Evolutionary conservation across 345 rosid species (phyloP), one percentile per base, ranked within the genome.

Genomic region (Salix dunnii): DNA sequence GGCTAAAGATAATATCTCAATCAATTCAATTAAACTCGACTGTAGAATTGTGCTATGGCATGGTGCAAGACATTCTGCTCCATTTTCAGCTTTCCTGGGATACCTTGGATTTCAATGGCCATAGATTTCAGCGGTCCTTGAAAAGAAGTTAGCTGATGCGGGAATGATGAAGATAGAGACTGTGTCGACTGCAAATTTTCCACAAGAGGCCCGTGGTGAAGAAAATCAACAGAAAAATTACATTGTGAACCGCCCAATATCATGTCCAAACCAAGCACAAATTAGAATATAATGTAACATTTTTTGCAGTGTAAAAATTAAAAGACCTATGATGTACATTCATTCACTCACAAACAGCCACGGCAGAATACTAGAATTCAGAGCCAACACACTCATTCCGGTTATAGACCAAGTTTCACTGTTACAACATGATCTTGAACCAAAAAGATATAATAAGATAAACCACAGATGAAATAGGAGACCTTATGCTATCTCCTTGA

Each of bases 311-410:
- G 63, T 38, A 69, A 80, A 87, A 75, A 63, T 70, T 78, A 58
- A 49, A 78, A 82, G n/a, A 73, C 89, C 87, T 87, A 88, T 82
- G 86, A 85, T 85, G 86, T 80, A 86, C 89, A 86, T 72, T 81
- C 89, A 86, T 72, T 83, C 76, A 83, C 81, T 74, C 89, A 76
- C 63, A 82, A 75, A 78, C 78, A 82, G 68, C 79, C 74, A 71
- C 77, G 6, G 75, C 68, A 74, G 72, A 78, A 80, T 80, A 79
- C 63, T 28, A 70, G 73, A 78, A 31, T 38, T 21, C 51, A 28
- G 43, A 74, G 49, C 71, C 79, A 55, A 51, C 82, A 75, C 67
- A 76, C 80, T 27, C 67, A 6, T 1, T 78, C 70, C 70, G 77
- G 36, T 66, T 81, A 67, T 43, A 73, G 75, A 79, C 60, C 66